A percentile compares a stretch with the other conserved stretches of the same genome.
phyloP scores from a whole-genome alignment of 2,329 filamentous ascomycete genomes.

The Verticillium nubilum region DNA sequence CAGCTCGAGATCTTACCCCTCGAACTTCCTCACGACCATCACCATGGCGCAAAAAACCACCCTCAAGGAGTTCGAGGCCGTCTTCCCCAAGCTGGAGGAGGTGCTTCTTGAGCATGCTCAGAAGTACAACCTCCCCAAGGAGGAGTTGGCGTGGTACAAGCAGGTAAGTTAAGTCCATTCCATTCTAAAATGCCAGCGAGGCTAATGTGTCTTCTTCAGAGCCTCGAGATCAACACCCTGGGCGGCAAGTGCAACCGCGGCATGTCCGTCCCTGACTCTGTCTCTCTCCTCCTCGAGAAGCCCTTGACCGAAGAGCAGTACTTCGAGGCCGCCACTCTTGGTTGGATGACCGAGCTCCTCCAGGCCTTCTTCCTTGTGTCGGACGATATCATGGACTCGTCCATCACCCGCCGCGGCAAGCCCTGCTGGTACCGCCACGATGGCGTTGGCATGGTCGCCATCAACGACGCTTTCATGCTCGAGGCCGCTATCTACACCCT shows the following conservation, averaged over 20 bases:
- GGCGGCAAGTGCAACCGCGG: slow-evolving; percentile 98
- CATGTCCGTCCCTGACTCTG: slow-evolving; percentile 94
- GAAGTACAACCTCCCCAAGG: slow-evolving; percentile 75
- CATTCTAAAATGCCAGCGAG: not conserved
- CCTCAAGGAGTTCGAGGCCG: slow-evolving; percentile 79
- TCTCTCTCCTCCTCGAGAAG: slow-evolving; percentile 67
- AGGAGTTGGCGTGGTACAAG: slow-evolving; percentile 82
- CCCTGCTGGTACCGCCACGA: slow-evolving; percentile 95
- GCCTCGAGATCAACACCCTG: slow-evolving; percentile 76
- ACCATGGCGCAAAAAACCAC: slow-evolving; percentile 67
- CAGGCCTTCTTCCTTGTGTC: slow-evolving; percentile 98
- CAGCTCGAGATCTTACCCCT: not conserved
- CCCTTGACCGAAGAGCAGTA: slow-evolving; percentile 76
- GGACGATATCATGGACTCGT: slow-evolving; percentile 97
- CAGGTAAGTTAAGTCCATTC: slow-evolving; percentile 46
- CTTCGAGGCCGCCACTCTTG: slow-evolving; percentile 80
- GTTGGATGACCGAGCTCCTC: slow-evolving; percentile 96
- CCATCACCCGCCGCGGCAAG: slow-evolving; percentile 87
- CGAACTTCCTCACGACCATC: slow-evolving; percentile 7
- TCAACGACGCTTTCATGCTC: slow-evolving; percentile 98
- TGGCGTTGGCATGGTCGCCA: slow-evolving; percentile 89
- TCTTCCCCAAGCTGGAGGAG: slow-evolving; percentile 82
- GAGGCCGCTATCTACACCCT: slow-evolving; percentile 86
- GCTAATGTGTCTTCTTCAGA: slow-evolving; percentile 41
- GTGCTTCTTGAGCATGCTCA: slow-evolving; percentile 75